A percentile compares a stretch with the other conserved stretches of the same genome.
Conservation (phyloP, 768 basidiomycete genomes). For the Boletellus ananas region DNA sequence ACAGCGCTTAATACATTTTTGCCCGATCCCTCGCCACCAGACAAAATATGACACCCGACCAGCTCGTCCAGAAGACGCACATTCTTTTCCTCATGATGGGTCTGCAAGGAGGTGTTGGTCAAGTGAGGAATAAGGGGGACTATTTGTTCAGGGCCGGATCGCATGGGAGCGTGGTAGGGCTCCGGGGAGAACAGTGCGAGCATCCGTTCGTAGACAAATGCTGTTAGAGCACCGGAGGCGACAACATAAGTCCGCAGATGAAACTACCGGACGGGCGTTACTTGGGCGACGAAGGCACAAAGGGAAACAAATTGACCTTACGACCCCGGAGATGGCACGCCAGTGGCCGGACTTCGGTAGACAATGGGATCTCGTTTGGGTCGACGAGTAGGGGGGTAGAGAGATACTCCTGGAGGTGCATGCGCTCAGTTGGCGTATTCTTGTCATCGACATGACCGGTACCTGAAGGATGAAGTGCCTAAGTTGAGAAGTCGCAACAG, state of each 20-base stretch:
- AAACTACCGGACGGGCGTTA: constrained; percentile 53
- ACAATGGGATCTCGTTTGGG: constrained; percentile 43
- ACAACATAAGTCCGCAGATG: constrained; percentile 90
- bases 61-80: constrained; percentile 83
- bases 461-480: constrained; percentile 97
- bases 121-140: constrained; percentile 63
- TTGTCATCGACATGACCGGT: constrained; percentile 3
- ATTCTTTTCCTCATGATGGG: constrained; percentile 56
- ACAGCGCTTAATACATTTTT: constrained; percentile 17
- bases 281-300: background rate
- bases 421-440: constrained; percentile 3
- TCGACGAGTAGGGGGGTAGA: constrained; percentile 73
- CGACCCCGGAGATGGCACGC: constrained; percentile 39
- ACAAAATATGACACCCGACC: constrained; percentile 56
- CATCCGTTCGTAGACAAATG: constrained; percentile 79
- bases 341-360: constrained; percentile 11
- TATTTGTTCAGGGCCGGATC: constrained; percentile 24
- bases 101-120: constrained; percentile 90
- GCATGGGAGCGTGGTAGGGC: constrained; percentile 55
- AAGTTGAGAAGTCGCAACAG: constrained; percentile 79
- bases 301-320: constrained; percentile 46
- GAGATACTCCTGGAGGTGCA: constrained; percentile 72
- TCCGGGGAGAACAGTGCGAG: constrained; percentile 84
- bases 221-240: constrained; percentile 66
- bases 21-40: constrained; percentile 22